Evolutionary conservation across 257 asterid genomes (phyloP).

Genomic region (Solanum gandarillasii): DNA sequence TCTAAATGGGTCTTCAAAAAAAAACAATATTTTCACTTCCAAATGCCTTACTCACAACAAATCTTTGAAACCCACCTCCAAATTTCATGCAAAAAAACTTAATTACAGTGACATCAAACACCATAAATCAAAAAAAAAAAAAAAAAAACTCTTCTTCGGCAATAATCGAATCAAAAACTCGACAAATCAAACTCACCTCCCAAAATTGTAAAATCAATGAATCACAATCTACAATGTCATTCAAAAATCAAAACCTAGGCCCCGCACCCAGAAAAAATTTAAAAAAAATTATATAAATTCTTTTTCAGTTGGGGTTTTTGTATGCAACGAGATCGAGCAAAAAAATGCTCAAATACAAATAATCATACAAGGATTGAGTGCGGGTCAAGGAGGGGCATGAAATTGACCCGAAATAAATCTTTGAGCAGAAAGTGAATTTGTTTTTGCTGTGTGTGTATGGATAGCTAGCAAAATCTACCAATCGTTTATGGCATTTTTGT

Average conservation of each 20-base stretch:
- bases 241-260: not conserved
- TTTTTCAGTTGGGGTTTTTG: constrained; percentile 9
- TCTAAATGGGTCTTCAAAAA: not conserved
- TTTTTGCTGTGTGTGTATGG: not conserved
- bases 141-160: not conserved
- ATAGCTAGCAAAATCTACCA: constrained; percentile 11
- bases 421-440: not conserved
- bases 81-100: constrained; percentile 3
- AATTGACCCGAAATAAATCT: constrained; percentile 45
- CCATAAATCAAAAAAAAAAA: not conserved
- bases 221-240: constrained; percentile 3
- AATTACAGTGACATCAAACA: constrained; percentile 1
- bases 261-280: not conserved
- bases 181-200: not conserved
- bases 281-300: not conserved
- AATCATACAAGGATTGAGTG: constrained; percentile 3
- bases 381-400: constrained; percentile 35
- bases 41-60: constrained; percentile 8
- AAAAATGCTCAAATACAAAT: constrained; percentile 15
- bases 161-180: not conserved
- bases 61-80: constrained; percentile 13
- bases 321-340: constrained; percentile 28
- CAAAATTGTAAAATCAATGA: not conserved
- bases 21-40: not conserved
- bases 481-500: not conserved